These are phyloP conservation scores for Chrysochromulina tobinii DNA, from an alignment of 78 protist genomes.

Conservation along the genomic window DNA sequence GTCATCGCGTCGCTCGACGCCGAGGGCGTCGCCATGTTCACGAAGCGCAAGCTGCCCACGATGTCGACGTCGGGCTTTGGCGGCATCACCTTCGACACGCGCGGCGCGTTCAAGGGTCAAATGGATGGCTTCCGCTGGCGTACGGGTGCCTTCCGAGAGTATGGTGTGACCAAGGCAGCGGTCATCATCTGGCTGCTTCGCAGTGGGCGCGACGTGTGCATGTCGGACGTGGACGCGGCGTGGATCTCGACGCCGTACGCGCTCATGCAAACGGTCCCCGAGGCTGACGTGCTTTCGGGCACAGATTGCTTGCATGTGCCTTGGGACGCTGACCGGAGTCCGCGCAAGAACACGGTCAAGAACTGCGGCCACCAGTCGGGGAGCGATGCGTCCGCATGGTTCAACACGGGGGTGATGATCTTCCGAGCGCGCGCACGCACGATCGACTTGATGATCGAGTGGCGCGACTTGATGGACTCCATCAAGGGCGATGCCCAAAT, in stretches of 20 bases:
- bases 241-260: not conserved
- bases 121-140: too few species aligned
- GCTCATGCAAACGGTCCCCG: not conserved
- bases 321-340: not conserved
- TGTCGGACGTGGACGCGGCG: slow-evolving; percentile 1
- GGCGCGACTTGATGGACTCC: not conserved
- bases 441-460: not conserved
- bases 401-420: slow-evolving; percentile 1
- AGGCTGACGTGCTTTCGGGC: not conserved
- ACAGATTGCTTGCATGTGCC: not conserved
- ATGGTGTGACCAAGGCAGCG: not conserved
- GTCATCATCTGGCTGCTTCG: not conserved
- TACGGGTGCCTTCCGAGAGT: not conserved
- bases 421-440: not conserved
- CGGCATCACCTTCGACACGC: too few species aligned
- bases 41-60: too few species aligned
- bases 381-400: not conserved
- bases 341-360: not conserved
- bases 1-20: not conserved
- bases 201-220: not conserved
- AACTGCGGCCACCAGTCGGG: slow-evolving; percentile 1
- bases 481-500: not conserved
- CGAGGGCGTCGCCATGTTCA: too few species aligned
- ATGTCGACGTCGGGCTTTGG: too few species aligned
- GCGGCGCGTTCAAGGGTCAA: too few species aligned